Conservation (phyloP, 2,329 filamentous ascomycete genomes). For the Penicillium psychrosexuale region DNA sequence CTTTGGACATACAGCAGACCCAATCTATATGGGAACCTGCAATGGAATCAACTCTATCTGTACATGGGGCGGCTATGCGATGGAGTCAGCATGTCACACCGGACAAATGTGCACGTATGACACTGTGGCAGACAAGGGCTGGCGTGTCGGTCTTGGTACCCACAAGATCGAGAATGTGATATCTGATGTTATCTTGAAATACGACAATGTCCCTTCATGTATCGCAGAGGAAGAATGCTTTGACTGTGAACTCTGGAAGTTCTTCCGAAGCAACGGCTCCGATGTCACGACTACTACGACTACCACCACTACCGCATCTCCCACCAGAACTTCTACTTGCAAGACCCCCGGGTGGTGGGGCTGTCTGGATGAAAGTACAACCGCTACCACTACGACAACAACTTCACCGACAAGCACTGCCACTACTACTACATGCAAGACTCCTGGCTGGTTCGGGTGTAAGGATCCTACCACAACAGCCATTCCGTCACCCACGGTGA, state of each 20-base stretch:
- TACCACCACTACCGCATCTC: constrained; percentile 55
- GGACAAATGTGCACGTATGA: constrained; percentile 88
- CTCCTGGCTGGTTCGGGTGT: constrained; percentile 41
- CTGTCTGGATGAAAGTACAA: constrained; percentile 26
- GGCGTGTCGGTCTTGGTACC: constrained; percentile 85
- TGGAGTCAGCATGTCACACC: constrained; percentile 90
- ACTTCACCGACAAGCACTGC: constrained; percentile 26
- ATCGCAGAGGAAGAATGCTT: constrained; percentile 73
- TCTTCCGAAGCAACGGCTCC: constrained; percentile 87
- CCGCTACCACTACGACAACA: constrained; percentile 17
- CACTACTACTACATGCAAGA: constrained; percentile 34
- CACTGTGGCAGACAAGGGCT: constrained; percentile 85
- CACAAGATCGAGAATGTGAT: constrained; percentile 90
- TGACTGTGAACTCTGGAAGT: constrained; percentile 92
- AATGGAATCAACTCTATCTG: constrained; percentile 87
- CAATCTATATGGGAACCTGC: constrained; percentile 89
- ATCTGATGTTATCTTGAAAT: constrained; percentile 77
- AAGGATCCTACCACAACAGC: constrained; percentile 33
- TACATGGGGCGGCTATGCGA: constrained; percentile 85
- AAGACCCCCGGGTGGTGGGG: constrained; percentile 36
- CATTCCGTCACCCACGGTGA: constrained; percentile 14
- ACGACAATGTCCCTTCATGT: constrained; percentile 76
- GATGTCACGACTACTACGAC: constrained; percentile 65
- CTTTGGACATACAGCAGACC: constrained; percentile 93
- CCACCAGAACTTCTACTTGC: constrained; percentile 62